A percentile compares a stretch with the other conserved stretches of the same genome.
These are phyloP conservation scores for Juglanconis oblonga DNA, from an alignment of 2,329 filamentous ascomycete species.

Conservation along the genomic window DNA sequence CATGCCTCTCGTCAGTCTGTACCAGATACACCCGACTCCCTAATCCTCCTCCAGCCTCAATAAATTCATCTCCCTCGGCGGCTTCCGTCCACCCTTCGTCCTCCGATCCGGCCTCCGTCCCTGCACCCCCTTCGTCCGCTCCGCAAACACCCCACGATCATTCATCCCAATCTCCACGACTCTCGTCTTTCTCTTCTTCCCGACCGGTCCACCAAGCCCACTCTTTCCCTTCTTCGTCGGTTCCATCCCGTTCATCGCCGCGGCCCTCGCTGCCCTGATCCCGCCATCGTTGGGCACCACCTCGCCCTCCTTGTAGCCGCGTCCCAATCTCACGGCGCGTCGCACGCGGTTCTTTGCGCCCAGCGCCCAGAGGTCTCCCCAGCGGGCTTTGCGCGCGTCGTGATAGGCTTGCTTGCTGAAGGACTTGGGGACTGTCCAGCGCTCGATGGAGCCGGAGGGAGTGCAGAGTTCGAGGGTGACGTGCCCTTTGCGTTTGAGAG, in stretches of 20 bases:
- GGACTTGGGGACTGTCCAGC: conserved; percentile 86
- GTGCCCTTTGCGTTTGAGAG: conserved; percentile 85
- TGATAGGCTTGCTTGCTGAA: conserved; percentile 81
- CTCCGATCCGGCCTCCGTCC: conserved; percentile 33
- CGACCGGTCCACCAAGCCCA: conserved; percentile 20
- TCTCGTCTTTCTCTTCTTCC: conserved; percentile 33
- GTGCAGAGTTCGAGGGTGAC: conserved; percentile 91
- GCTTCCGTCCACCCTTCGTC: conserved; percentile 40
- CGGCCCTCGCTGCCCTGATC: conserved; percentile 36
- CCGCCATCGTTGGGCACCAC: conserved; percentile 40
- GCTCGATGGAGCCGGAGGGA: conserved; percentile 77
- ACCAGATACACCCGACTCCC: background rate
- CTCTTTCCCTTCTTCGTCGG: conserved; percentile 1
- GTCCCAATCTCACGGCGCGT: conserved; percentile 60
- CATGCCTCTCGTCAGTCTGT: no score
- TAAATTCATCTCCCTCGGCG: conserved; percentile 32
- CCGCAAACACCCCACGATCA: conserved; percentile 34
- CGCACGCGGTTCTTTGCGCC: conserved; percentile 81
- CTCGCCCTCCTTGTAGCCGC: conserved; percentile 27
- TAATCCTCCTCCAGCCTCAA: conserved; percentile 37
- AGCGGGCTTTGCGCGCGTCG: conserved; percentile 83
- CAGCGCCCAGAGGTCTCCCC: conserved; percentile 95
- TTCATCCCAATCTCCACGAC: conserved; percentile 38
- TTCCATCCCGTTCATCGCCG: conserved; percentile 8
- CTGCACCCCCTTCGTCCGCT: conserved; percentile 31